phyloP scores from a whole-genome alignment of 768 basidiomycete genomes.

The Tephrocybe sp. region DNA sequence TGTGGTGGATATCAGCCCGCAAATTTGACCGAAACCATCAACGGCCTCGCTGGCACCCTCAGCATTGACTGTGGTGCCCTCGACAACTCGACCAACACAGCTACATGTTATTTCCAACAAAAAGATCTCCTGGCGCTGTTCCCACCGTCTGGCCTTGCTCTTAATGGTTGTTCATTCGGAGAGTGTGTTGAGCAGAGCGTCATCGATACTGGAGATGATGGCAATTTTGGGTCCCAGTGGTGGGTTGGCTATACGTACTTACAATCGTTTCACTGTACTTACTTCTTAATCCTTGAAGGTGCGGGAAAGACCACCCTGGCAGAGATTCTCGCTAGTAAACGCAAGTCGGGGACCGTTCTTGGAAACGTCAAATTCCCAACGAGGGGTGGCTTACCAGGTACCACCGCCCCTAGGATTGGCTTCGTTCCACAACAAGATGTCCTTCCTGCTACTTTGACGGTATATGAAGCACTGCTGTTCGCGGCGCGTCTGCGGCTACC shows the following conservation, averaged over 20 bases:
- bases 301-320: constrained; percentile 92
- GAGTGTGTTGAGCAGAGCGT: constrained; percentile 86
- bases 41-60: constrained; percentile 64
- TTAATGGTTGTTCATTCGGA: constrained; percentile 79
- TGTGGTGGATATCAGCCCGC: constrained; percentile 56
- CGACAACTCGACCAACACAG: constrained; percentile 41
- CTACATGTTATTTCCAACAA: constrained; percentile 80
- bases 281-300: constrained; percentile 34
- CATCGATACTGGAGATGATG: constrained; percentile 76
- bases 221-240: constrained; percentile 93
- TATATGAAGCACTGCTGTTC: constrained; percentile 80
- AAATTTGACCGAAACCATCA: constrained; percentile 62
- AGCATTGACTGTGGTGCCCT: constrained; percentile 63
- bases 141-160: constrained; percentile 67
- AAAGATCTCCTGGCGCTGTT: constrained; percentile 64
- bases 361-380: constrained; percentile 65
- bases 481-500: constrained; percentile 85
- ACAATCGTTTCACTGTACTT: neutral
- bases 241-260: constrained; percentile 21
- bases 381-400: constrained; percentile 20
- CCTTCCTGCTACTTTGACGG: constrained; percentile 76
- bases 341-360: constrained; percentile 67
- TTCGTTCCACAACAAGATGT: constrained; percentile 90
- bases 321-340: constrained; percentile 85
- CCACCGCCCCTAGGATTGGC: constrained; percentile 56